A percentile compares a stretch with the other conserved stretches of the same genome.
Evolutionary conservation across 441 rosid genomes (phyloP).

Genomic region (Isatis lusitanica): DNA sequence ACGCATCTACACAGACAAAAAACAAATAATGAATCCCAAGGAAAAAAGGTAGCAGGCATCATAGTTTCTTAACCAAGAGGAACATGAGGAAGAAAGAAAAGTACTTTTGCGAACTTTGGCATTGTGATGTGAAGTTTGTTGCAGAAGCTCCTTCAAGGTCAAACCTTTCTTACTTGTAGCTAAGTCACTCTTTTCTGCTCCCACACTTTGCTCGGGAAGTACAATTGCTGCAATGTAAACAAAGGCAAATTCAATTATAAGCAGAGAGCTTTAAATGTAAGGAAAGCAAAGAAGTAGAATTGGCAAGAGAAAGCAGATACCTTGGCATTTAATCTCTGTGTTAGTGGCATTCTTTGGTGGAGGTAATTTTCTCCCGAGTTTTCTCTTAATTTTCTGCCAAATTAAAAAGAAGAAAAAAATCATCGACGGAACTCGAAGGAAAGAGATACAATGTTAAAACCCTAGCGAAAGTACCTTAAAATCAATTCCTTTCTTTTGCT

Average conservation of each 20-base stretch:
- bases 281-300: slow-evolving; percentile 5
- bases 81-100: background rate
- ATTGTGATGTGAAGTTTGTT: slow-evolving; percentile 79
- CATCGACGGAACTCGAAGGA: background rate
- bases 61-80: background rate
- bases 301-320: slow-evolving; percentile 36
- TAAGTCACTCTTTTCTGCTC: slow-evolving; percentile 69
- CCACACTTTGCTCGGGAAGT: slow-evolving; percentile 91
- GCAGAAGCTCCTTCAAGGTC: slow-evolving; percentile 83
- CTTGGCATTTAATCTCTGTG: slow-evolving; percentile 88
- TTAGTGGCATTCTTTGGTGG: slow-evolving; percentile 86
- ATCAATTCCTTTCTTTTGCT: slow-evolving; percentile 74
- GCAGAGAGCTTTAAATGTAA: slow-evolving; percentile 3
- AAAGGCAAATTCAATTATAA: background rate
- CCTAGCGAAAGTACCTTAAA: slow-evolving; percentile 47
- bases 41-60: background rate
- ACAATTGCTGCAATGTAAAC: slow-evolving; percentile 54
- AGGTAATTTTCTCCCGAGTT: slow-evolving; percentile 89
- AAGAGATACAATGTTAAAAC: background rate
- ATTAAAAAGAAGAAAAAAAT: background rate
- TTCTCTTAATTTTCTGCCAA: slow-evolving; percentile 84
- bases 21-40: background rate
- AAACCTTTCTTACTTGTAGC: slow-evolving; percentile 90
- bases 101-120: slow-evolving; percentile 80
- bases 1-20: slow-evolving; percentile 58